A percentile compares a stretch with the other conserved stretches of the same genome.
Evolutionary conservation across 73 alveolate species (phyloP).

Genomic region (Paramecium biaurelia): DNA sequence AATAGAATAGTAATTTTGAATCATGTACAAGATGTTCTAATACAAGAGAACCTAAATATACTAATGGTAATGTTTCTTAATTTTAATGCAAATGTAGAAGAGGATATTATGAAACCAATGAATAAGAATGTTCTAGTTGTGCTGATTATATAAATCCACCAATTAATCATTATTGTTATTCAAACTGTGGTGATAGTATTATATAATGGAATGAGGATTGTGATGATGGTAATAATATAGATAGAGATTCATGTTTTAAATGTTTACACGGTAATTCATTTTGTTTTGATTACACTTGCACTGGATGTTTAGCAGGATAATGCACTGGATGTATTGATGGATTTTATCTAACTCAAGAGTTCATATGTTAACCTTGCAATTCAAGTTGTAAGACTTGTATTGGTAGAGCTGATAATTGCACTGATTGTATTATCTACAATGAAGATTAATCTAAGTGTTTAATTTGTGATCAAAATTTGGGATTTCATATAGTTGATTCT

Average conservation of each 20-base stretch:
- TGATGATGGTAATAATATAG: conserved; percentile 38
- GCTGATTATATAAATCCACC: background rate
- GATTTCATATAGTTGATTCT: background rate
- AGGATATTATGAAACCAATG: conserved; percentile 8
- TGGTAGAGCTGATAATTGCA: background rate
- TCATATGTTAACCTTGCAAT: background rate
- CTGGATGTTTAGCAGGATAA: conserved; percentile 2
- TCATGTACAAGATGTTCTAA: conserved; percentile 33
- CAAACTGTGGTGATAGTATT: background rate
- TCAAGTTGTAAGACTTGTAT: background rate
- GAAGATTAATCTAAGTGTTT: background rate
- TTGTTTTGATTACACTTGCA: background rate
- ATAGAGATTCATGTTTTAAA: conserved; percentile 8
- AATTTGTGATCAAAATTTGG: background rate
- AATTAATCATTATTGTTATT: background rate
- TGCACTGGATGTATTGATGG: conserved; percentile 46
- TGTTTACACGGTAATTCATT: background rate
- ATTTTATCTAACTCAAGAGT: background rate
- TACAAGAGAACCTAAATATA: background rate
- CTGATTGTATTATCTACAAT: background rate
- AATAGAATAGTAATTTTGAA: background rate
- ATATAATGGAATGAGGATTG: conserved; percentile 43
- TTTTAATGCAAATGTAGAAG: conserved; percentile 8
- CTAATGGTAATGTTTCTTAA: background rate
- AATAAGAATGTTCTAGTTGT: conserved; percentile 8